Evolutionary conservation across 352 stramenopile species (phyloP), one percentile per base, ranked within the genome.

Genomic region (Pythium pyrilobum): DNA sequence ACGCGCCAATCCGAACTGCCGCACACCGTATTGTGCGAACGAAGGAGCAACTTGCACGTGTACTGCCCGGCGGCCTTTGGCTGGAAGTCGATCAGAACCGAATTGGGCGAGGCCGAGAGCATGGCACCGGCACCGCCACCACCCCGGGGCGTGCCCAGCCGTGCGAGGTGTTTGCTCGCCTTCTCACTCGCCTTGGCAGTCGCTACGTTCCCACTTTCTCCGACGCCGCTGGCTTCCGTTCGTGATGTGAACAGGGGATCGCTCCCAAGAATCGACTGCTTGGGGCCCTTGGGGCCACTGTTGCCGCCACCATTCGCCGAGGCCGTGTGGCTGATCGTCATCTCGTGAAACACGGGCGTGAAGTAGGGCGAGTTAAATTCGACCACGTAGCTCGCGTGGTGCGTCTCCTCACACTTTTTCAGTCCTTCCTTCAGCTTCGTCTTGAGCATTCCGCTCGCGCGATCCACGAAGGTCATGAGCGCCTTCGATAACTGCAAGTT

Each of bases 361-460:
- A 96, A 97, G 31, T 88, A 97, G 0, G 87, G 86, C 4, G 85
- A 96, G 43, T 97, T 95, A 33, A 96, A 77, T 38, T 92, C 77
- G 0, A 90, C 71, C 3, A 75, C 57, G 48, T 90, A 96, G 12
- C 16, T 74, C 0, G 56, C 61, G 50, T 92, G 81, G 33, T 92
- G 81, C 0, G 36, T 65, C 10, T 92, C 81, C 52, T 92, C 81
- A 43, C 83, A 95, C 12, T 72, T 74, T 28, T 88, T 90, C 0
- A 95, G 53, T 11, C 76, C 80, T 20, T 92, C 81, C 15, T 90
- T 89, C 8, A 92, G 48, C 38, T 90, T 91, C 0, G 67, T 64
- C n/a, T 85, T 85, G 11, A 89, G 41, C 15, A 89, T 60, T 0
- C 81, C 83, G 24, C 71, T 88, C 0, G 83, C 66, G 16, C 85